Percentiles rank a stretch among this genome's conserved stretches.
Evolutionary conservation across 805 yeast species (phyloP).

Genomic region (Wickerhamiella parazyma): DNA sequence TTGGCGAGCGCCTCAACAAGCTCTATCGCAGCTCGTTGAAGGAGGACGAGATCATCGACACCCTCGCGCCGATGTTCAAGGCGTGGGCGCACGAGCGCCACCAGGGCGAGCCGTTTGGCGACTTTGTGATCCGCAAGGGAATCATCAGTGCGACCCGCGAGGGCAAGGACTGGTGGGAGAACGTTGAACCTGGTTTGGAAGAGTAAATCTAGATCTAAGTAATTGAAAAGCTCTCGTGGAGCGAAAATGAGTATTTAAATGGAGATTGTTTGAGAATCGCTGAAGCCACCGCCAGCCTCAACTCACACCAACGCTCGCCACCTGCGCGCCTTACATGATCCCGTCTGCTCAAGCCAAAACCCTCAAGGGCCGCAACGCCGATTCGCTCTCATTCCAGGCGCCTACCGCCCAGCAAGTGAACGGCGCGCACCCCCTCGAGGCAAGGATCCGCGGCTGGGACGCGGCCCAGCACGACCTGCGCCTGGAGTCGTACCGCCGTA

Average conservation of each 20-base stretch:
- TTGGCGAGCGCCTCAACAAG: conserved; percentile 86
- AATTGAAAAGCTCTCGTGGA: too few relatives aligned
- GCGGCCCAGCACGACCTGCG: conserved; percentile 52
- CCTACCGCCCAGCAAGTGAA: conserved; percentile 26
- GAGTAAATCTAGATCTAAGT: not conserved
- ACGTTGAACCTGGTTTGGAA: conserved; percentile 33
- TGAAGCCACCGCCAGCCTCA: too few relatives aligned
- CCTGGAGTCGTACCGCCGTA: conserved; percentile 64
- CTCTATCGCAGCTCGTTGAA: conserved; percentile 74
- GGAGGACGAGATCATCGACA: conserved; percentile 73
- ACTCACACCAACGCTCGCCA: too few relatives aligned
- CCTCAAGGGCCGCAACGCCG: conserved; percentile 2
- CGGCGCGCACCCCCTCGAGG: conserved; percentile 63
- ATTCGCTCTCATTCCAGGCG: not conserved
- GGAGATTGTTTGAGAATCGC: too few relatives aligned
- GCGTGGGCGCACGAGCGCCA: conserved; percentile 86
- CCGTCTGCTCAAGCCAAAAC: conserved; percentile 6
- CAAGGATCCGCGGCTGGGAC: conserved; percentile 69
- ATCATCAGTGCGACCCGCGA: conserved; percentile 76
- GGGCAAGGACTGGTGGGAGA: conserved; percentile 92
- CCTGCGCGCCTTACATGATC: conserved; percentile 4
- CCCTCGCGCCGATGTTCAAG: conserved; percentile 75
- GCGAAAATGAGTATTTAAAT: too few relatives aligned
- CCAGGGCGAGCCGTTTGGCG: conserved; percentile 93
- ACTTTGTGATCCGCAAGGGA: conserved; percentile 77